Conservation (phyloP, 2,329 filamentous ascomycete genomes). For the Nemania sp. region DNA sequence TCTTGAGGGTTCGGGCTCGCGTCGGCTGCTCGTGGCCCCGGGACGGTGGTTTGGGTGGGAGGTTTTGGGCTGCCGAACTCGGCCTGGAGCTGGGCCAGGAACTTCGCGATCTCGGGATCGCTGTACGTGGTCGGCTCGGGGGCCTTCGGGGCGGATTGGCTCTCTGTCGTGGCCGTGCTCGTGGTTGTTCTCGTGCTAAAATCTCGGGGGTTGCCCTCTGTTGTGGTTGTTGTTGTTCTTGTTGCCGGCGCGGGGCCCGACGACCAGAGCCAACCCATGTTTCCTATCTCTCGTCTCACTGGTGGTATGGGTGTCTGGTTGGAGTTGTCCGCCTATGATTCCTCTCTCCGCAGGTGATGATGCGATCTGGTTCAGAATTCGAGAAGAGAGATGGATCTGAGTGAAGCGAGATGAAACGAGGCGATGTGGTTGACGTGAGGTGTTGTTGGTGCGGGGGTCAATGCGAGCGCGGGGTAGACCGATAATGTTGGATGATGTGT, state of each 20-base stretch:
- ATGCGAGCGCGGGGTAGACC: conserved; percentile 13
- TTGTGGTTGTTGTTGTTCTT: not conserved
- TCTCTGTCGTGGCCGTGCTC: not conserved
- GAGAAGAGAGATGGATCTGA: not conserved
- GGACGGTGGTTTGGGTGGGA: conserved; percentile 5
- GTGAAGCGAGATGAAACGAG: not conserved
- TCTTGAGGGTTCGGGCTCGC: conserved; percentile 27
- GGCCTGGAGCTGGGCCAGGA: conserved; percentile 48
- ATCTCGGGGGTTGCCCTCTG: not conserved
- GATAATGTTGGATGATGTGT: not conserved
- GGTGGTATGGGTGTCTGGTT: not conserved
- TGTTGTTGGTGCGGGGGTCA: conserved; percentile 11
- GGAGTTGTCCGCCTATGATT: not conserved
- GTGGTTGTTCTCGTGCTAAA: too few species aligned
- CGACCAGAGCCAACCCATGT: conserved; percentile 59
- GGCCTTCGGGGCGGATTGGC: conserved; percentile 10
- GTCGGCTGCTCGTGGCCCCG: conserved; percentile 12
- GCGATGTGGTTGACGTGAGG: not conserved
- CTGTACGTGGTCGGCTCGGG: conserved; percentile 31
- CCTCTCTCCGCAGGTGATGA: not conserved
- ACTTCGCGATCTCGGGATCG: conserved; percentile 60
- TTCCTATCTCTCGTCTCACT: not conserved
- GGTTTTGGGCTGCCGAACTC: conserved; percentile 30
- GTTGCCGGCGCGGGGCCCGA: conserved; percentile 13
- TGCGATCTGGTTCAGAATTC: not conserved